Conservation (phyloP, 2,329 filamentous ascomycete genomes). For the Calycina herbarum region DNA sequence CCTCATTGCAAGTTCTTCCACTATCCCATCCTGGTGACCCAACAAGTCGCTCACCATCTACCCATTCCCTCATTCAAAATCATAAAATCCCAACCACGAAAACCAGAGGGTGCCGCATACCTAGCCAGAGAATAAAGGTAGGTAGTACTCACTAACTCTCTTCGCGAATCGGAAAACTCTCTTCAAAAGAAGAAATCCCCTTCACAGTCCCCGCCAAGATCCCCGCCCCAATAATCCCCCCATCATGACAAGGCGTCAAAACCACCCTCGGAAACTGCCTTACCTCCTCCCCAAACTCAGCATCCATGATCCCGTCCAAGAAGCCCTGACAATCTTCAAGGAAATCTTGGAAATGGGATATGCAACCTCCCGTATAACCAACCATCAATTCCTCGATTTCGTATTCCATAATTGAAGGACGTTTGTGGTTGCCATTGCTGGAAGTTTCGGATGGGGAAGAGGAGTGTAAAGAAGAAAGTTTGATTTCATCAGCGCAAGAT, state of each 20-base stretch:
- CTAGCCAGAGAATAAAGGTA: too few relatives aligned
- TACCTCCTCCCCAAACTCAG: constrained; percentile 39
- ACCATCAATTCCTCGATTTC: constrained; percentile 65
- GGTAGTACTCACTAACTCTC: too few relatives aligned
- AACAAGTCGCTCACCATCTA: too few relatives aligned
- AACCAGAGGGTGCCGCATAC: too few relatives aligned
- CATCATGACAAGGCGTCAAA: constrained; percentile 59
- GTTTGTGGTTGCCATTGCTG: constrained; percentile 15
- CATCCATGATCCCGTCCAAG: constrained; percentile 55
- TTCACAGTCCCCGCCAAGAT: constrained; percentile 50
- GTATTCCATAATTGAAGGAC: neutral
- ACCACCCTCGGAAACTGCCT: constrained; percentile 43
- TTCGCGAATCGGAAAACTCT: neutral
- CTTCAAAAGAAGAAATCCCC: constrained; percentile 1
- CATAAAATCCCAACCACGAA: too few relatives aligned
- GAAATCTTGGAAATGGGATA: constrained; percentile 76
- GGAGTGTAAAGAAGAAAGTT: constrained; percentile 30
- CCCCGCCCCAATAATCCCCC: constrained; percentile 61
- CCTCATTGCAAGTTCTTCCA: too few relatives aligned
- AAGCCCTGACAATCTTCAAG: constrained; percentile 68
- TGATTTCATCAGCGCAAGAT: constrained; percentile 67
- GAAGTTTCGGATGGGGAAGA: constrained; percentile 9
- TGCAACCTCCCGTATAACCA: constrained; percentile 78
- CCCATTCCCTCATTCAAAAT: too few relatives aligned
- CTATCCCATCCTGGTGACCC: too few relatives aligned